These are phyloP conservation scores for Tuber microsphaerosporum DNA, from an alignment of 495 filamentous ascomycete genomes.

Conservation along the genomic window DNA sequence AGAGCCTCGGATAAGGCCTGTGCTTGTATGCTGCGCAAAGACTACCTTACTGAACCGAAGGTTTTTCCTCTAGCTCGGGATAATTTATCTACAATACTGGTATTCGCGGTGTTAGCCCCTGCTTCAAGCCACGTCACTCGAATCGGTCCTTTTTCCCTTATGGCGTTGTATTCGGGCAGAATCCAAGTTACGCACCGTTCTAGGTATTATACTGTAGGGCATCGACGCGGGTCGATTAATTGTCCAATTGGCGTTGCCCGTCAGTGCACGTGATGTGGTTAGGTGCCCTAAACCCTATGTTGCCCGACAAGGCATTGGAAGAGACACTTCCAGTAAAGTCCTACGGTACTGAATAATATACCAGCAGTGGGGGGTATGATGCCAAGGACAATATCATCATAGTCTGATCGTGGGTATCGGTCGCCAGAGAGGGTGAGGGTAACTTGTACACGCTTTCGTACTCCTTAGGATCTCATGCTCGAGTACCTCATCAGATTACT, in stretches of 20 bases:
- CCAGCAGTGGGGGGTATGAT: too few relatives aligned
- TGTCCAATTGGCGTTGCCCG: neutral
- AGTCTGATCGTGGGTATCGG: neutral
- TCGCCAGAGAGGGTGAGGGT: neutral
- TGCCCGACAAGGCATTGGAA: neutral
- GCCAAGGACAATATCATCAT: neutral
- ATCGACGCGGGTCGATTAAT: neutral
- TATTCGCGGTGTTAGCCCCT: neutral
- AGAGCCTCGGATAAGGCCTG: neutral
- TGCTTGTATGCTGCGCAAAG: neutral
- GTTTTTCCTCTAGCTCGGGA: neutral
- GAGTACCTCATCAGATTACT: neutral
- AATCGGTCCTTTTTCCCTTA: neutral
- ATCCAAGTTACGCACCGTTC: too few relatives aligned
- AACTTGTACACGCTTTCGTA: neutral
- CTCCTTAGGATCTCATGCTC: constrained; percentile 2
- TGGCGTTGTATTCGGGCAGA: too few relatives aligned
- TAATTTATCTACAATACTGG: neutral
- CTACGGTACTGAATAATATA: neutral
- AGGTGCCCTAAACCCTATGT: neutral
- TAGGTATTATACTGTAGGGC: neutral
- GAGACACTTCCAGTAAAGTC: neutral
- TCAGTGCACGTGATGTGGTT: neutral
- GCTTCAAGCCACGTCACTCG: neutral
- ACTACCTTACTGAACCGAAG: neutral